Conservation (phyloP, 768 basidiomycete genomes). For the Fistulinella prunicolor region DNA sequence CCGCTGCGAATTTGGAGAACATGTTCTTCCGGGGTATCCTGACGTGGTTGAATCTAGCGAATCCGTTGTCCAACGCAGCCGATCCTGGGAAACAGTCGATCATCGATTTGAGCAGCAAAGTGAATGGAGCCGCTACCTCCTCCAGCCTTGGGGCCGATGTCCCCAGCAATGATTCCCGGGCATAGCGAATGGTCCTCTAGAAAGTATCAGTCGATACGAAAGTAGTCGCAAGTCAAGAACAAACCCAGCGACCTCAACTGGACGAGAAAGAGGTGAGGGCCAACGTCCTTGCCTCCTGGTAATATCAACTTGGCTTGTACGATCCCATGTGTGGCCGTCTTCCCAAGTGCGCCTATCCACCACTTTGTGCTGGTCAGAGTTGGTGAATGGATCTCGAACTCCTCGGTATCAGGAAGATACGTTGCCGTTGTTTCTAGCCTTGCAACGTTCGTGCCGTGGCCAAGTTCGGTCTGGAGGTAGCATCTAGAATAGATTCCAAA, state of each 20-base stretch:
- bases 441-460: constrained; percentile 71
- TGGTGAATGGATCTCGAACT: constrained; percentile 77
- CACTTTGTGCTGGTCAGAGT: constrained; percentile 74
- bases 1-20: constrained; percentile 71
- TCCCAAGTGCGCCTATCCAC: constrained; percentile 77
- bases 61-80: constrained; percentile 62
- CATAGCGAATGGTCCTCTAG: constrained; percentile 58
- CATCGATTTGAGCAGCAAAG: not conserved
- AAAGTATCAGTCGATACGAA: constrained; percentile 1
- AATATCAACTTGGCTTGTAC: constrained; percentile 74
- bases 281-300: constrained; percentile 55
- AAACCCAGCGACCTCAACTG: constrained; percentile 63
- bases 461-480: constrained; percentile 77
- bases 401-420: constrained; percentile 59
- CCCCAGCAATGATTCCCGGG: constrained; percentile 63
- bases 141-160: constrained; percentile 48
- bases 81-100: constrained; percentile 38
- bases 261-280: constrained; percentile 74
- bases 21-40: constrained; percentile 68
- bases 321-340: constrained; percentile 71
- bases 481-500: constrained; percentile 36
- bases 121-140: constrained; percentile 28
- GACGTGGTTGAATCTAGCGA: constrained; percentile 60
- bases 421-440: constrained; percentile 74
- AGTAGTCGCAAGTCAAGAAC: not conserved